phyloP scores from a whole-genome alignment of 768 basidiomycete genomes.

The Punctularia strigosozonata region DNA sequence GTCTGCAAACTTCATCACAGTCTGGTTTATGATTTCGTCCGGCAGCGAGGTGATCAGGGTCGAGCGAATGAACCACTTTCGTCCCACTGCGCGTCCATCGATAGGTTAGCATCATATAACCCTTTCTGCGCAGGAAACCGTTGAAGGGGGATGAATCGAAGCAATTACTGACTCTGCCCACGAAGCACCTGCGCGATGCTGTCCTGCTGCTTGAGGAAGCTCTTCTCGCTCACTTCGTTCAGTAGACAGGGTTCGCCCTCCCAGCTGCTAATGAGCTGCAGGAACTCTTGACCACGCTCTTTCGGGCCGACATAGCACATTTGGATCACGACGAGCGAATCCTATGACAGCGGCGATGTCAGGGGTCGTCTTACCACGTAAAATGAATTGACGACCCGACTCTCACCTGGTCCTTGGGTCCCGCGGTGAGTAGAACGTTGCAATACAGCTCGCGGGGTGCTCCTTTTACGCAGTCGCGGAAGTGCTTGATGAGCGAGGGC shows the following conservation, averaged over 20 bases:
- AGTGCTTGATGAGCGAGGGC: conserved; percentile 80
- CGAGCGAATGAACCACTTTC: conserved; percentile 89
- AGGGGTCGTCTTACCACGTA: no score
- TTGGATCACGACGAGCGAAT: conserved; percentile 83
- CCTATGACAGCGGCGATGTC: no score
- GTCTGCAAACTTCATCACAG: conserved; percentile 69
- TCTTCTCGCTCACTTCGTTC: conserved; percentile 87
- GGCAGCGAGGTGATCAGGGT: conserved; percentile 73
- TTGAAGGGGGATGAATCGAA: not conserved
- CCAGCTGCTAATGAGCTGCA: conserved; percentile 82
- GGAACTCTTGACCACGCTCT: conserved; percentile 63
- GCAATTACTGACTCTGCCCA: conserved; percentile 49
- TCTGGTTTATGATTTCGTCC: conserved; percentile 77
- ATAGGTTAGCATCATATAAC: not conserved
- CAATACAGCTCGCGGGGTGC: conserved; percentile 83
- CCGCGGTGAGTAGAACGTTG: conserved; percentile 84
- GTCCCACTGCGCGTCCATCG: conserved; percentile 36
- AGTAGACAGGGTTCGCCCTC: conserved; percentile 77
- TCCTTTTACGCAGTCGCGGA: conserved; percentile 86
- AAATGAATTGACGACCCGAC: no score
- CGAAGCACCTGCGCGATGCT: conserved; percentile 85
- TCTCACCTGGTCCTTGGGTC: conserved; percentile 72
- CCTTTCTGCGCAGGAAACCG: not conserved
- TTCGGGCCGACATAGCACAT: conserved; percentile 80
- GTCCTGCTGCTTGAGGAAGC: conserved; percentile 82